Percentiles rank a stretch among this genome's conserved stretches.
Conservation (phyloP, 2,329 filamentous ascomycete species). For the Cadophora sp. region DNA sequence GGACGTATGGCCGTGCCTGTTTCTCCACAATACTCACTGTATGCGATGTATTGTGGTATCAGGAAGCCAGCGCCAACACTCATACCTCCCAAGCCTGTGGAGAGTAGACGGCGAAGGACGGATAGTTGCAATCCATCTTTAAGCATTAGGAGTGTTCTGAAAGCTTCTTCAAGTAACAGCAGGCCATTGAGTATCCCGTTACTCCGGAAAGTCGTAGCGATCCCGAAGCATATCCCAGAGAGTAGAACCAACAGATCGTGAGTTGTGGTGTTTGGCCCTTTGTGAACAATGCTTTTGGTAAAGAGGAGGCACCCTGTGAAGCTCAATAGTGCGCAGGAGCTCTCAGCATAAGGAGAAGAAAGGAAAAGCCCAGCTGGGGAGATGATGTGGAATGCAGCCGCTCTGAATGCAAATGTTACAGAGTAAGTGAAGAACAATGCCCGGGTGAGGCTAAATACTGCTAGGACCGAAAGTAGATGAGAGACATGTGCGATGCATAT, state of each 20-base stretch:
- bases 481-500: conserved; percentile 73
- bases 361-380: conserved; percentile 91
- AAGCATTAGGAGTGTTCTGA: conserved; percentile 58
- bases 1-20: conserved; percentile 53
- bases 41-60: conserved; percentile 78
- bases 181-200: conserved; percentile 88
- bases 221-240: conserved; percentile 73
- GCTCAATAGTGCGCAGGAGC: conserved; percentile 77
- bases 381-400: conserved; percentile 78
- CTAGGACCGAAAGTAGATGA: conserved; percentile 77
- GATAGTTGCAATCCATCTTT: conserved; percentile 50
- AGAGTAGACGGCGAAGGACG: conserved; percentile 59
- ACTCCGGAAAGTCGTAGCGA: conserved; percentile 77
- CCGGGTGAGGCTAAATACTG: conserved; percentile 71
- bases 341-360: conserved; percentile 84
- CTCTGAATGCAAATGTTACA: conserved; percentile 64
- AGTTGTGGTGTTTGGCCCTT: conserved; percentile 43
- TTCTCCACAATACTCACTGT: conserved; percentile 68
- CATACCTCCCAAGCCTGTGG: conserved; percentile 70
- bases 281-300: conserved; percentile 54
- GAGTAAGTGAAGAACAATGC: conserved; percentile 57
- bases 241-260: conserved; percentile 59
- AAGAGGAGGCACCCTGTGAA: conserved; percentile 78
- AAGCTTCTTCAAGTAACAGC: conserved; percentile 64
- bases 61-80: conserved; percentile 71